Evolutionary conservation across 139 green algal genomes (phyloP), one percentile per base, ranked within the genome.

Genomic region (Chlorella sp.): DNA sequence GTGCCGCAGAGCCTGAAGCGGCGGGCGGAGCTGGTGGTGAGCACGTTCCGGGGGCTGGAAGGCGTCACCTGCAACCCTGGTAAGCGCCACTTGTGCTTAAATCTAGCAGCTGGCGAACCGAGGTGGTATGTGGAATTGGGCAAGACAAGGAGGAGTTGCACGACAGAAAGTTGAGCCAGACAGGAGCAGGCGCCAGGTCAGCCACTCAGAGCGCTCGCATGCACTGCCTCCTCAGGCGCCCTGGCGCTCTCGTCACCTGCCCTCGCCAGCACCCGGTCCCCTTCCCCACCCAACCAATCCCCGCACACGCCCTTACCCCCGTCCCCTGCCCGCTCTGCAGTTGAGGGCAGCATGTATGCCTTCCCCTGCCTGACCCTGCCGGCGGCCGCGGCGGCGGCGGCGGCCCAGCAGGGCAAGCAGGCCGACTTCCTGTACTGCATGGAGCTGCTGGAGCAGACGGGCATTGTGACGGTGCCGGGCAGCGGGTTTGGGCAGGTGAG

Each of bases 341-440:
- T 93, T 22, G 86, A 95, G 87, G 91, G 89, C 22, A 37, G 57
- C 30, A 83, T 93, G 86, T 97, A 97, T 79, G 94, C 92, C 3
- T 97, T 97, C 89, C 96, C 96, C 32, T 85, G 91, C 42, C 91
- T 97, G 39, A 91, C 86, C 14, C 66, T 98, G 83, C 96, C 95
- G 9, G 69, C 85, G 3, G 81, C 30, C 22, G 89, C 90, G 37
- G 22, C 86, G 66, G 64, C 90, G n/a, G 87, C 79, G 36, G 95
- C 95, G 15, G 73, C 93, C 19, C 64, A 92, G 75, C 87, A 91
- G 64, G 95, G 96, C 91, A 99, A 98, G 93, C 82, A 93, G 40
- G 90, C 95, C 3, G 97, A 99, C 91, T 97, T 96, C 89, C 92
- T 99, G 69, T 99, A 99, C 93, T 99, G 97, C 95, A 93, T 94